These are phyloP conservation scores for Spinacia oleracea DNA, from an alignment of 179 eudicot species.

Conservation along the genomic window DNA sequence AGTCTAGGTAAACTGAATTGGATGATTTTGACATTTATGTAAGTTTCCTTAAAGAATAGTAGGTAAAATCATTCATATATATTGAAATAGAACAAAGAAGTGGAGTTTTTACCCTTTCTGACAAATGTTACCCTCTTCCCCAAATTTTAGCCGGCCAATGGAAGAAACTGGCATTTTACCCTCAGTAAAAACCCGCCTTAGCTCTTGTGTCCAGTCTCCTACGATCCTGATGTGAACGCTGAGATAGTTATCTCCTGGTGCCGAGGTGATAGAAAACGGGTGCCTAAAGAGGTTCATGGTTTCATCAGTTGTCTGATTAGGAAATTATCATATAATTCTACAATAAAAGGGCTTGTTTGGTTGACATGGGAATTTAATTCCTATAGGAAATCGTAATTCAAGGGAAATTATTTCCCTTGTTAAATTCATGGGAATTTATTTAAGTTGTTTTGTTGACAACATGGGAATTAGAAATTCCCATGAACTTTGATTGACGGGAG, in stretches of 20 bases:
- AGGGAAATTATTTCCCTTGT: too few relatives aligned
- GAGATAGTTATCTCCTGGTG: constrained; percentile 83
- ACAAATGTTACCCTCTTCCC: constrained; percentile 41
- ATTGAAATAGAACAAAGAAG: background rate
- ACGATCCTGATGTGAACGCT: constrained; percentile 80
- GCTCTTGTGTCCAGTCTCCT: constrained; percentile 90
- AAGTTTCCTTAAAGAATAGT: background rate
- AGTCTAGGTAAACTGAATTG: constrained; percentile 68
- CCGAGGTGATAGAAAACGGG: constrained; percentile 91
- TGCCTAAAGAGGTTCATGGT: constrained; percentile 51
- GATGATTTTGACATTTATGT: constrained; percentile 5
- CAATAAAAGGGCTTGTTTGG: too few relatives aligned
- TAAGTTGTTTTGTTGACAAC: too few relatives aligned
- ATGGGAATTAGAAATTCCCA: too few relatives aligned
- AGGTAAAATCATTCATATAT: background rate
- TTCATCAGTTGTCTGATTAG: constrained; percentile 18
- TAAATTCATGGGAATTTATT: too few relatives aligned
- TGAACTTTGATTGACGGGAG: too few relatives aligned
- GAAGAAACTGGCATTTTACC: constrained; percentile 46
- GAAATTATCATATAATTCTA: background rate
- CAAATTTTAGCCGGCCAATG: constrained; percentile 74
- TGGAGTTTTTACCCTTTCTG: constrained; percentile 55
- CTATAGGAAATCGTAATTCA: too few relatives aligned
- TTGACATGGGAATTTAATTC: too few relatives aligned
- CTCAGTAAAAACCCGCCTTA: constrained; percentile 63